Percentiles rank a stretch among this genome's conserved stretches.
phyloP scores from a whole-genome alignment of 2,329 filamentous ascomycete species.

The Beauveria sp. region DNA sequence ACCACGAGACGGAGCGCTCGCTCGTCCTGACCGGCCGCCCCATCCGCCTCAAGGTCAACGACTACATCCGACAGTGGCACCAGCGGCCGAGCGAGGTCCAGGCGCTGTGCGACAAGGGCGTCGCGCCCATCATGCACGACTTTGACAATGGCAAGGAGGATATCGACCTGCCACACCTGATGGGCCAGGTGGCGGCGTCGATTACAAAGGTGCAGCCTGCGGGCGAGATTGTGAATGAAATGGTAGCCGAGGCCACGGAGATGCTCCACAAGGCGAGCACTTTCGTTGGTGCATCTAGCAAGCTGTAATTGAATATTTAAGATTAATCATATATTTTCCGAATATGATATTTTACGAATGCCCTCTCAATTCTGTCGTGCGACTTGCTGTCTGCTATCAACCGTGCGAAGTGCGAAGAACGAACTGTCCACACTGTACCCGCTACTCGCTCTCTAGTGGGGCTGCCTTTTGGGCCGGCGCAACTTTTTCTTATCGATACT shows the following conservation, averaged over 20 bases:
- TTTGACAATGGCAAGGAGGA: slow-evolving; percentile 64
- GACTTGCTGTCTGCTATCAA: neutral
- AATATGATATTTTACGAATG: neutral
- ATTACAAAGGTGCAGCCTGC: slow-evolving; percentile 75
- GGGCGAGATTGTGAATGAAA: slow-evolving; percentile 76
- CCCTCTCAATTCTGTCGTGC: neutral
- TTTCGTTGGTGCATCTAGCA: slow-evolving; percentile 46
- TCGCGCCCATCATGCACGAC: slow-evolving; percentile 77
- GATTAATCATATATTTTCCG: neutral
- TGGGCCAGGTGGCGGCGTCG: slow-evolving; percentile 85
- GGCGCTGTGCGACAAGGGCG: slow-evolving; percentile 64
- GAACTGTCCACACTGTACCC: neutral
- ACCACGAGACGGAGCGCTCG: slow-evolving; percentile 74
- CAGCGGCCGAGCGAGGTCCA: slow-evolving; percentile 64
- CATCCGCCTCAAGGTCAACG: slow-evolving; percentile 71
- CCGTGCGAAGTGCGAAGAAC: slow-evolving; percentile 14
- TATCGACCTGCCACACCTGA: slow-evolving; percentile 78
- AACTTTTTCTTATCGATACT: slow-evolving; percentile 11
- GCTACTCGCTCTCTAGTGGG: neutral
- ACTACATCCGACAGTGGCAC: slow-evolving; percentile 80
- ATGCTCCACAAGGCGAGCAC: slow-evolving; percentile 53
- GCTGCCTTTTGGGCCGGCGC: neutral
- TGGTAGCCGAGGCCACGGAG: slow-evolving; percentile 69
- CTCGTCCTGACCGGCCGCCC: slow-evolving; percentile 77
- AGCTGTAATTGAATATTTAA: slow-evolving; percentile 24